Base-by-base conservation (phyloP, 2,329 filamentous ascomycete species). In the Myriosclerotinia curreyana region DNA sequence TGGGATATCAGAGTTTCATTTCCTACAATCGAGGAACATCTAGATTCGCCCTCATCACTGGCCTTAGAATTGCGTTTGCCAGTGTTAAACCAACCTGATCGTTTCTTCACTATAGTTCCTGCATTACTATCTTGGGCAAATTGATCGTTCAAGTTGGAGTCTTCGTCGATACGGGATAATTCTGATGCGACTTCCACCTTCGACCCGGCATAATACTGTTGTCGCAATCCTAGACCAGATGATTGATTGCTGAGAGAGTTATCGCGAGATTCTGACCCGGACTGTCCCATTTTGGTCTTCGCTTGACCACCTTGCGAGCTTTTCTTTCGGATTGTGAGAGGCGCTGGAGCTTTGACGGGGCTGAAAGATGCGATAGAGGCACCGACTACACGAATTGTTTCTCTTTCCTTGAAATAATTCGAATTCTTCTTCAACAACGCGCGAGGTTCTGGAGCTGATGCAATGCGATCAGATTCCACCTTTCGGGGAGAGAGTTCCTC, bases 291-390 rank as follows among this genome's bases (percentile, higher is more conserved):
- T 44, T 38, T 60, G 12, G 22, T 62, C 48, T 46, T 48, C 25
- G n/a, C 42, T 14, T 65, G 62, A 46, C 50, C 65, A n/a, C 52
- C 65, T 22, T 69, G 66, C 3, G 71, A 69, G 51, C 64, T 69
- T 68, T 72, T 74, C 61, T 75, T 75, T 46, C 70, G 66, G 34
- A 74, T 74, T 5, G 64, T 71, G 20, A 74, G 68, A n/a, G 72
- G 73, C 28, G 71, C 72, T 55, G 74, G 74, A 11, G 69, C 54
- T 64, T 67, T 73, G 14, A 73, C 72, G 25, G 72, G 71, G 62
- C 69, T 71, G 22, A 51, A 65, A 48, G 72, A 72, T 15, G 63
- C 34, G 11, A 59, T n/a, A 17, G 70, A 70, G 40, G 70, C 66
- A 20, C 67, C 46, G 14, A 75, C 72, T 8, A 74, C 66, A 38